Evolutionary conservation across 352 stramenopile species (phyloP), one percentile per base, ranked within the genome.

Genomic region (Phytophthora ramorum): DNA sequence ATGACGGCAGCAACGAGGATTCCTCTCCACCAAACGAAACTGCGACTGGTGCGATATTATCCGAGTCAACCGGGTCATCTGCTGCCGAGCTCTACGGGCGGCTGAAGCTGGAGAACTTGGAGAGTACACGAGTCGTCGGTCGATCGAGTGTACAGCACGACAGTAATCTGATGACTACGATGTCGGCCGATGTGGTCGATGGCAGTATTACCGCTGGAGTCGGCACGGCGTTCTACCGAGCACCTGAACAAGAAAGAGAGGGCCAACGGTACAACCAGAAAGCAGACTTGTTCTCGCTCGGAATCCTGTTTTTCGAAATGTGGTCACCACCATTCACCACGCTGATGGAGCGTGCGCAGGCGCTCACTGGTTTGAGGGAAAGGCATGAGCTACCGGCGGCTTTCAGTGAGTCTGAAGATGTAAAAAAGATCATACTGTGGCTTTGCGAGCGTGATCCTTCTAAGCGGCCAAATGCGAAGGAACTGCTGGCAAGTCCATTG

Each of bases 251-350:
- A 62, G 93, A 98, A 73, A 84, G 83, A 61, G 78, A 94, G 69
- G 83, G 88, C 16, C 83, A 93, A 68, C 79, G 79, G 4, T 97
- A 88, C 83, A 98, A 93, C 72, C 95, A 94, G 46, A 96, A 96
- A 51, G 90, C 87, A 3, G 97, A 99, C 63, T 97, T 99, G 72
- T 99, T 97, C 64, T 98, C 91, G 7, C 76, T 99, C 7, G 97
- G 97, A 7, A 93, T 99, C 41, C 64, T 98, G 24, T 91, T 98
- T 52, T 99, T 98, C 59, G 97, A 99, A 59, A 98, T 99, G 90
- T 98, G 97, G 79, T 91, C 90, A 16, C 90, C 89, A 28, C 92
- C 93, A 40, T 98, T 98, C 69, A 90, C 77, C 40, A 98, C 93
- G 28, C 64, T 91, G 26, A 97, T 97, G 91, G 92, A 98, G 64